A percentile compares a stretch with the other conserved stretches of the same genome.
Evolutionary conservation across 2,329 filamentous ascomycete species (phyloP).

Genomic region (Huntiella bhutanensis): DNA sequence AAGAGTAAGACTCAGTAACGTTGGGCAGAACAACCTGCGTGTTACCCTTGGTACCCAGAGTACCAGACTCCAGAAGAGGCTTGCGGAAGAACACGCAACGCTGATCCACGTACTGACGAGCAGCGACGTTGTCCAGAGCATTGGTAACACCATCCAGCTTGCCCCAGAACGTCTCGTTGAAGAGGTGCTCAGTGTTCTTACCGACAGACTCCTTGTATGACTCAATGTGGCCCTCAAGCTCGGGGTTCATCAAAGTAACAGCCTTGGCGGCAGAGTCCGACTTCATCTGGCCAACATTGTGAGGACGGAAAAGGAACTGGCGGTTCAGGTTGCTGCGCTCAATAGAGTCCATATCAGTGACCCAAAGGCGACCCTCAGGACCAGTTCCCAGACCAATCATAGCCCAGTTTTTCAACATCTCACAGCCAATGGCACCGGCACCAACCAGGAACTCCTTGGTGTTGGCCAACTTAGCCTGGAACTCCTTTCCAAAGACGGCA

Average conservation of each 20-base stretch:
- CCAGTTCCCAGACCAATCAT: conserved; percentile 92
- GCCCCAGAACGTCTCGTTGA: conserved; percentile 87
- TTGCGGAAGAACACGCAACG: conserved; percentile 98
- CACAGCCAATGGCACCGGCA: conserved; percentile 90
- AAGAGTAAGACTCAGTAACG: conserved; percentile 89
- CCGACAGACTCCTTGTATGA: conserved; percentile 80
- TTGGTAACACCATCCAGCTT: conserved; percentile 83
- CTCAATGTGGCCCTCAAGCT: conserved; percentile 68
- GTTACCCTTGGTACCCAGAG: conserved; percentile 96
- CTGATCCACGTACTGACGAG: conserved; percentile 86
- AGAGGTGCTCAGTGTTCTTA: conserved; percentile 77
- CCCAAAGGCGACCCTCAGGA: conserved; percentile 69
- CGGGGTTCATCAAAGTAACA: conserved; percentile 91
- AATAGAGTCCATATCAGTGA: conserved; percentile 97
- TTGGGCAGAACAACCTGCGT: conserved; percentile 85
- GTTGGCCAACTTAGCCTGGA: conserved; percentile 83
- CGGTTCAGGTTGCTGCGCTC: conserved; percentile 98
- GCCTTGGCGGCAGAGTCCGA: conserved; percentile 81
- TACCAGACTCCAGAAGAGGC: conserved; percentile 87
- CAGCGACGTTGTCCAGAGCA: conserved; percentile 92
- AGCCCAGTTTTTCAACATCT: conserved; percentile 99
- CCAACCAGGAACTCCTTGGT: conserved; percentile 87
- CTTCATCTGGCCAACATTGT: conserved; percentile 91
- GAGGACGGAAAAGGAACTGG: conserved; percentile 85
- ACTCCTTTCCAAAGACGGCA: conserved; percentile 83